Conservation (phyloP, 345 rosid genomes). For the Clarkia xantiana region DNA sequence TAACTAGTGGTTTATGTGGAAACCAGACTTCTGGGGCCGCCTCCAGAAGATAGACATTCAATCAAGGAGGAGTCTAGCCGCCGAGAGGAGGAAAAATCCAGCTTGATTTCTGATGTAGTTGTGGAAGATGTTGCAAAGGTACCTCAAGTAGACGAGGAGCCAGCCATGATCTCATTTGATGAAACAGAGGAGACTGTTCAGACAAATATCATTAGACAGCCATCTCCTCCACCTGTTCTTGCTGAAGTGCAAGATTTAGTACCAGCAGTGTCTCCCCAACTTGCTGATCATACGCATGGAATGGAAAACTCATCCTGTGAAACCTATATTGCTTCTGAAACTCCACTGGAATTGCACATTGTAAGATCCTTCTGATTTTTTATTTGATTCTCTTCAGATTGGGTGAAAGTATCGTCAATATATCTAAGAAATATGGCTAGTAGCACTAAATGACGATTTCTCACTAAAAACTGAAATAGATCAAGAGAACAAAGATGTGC, state of each 20-base stretch:
- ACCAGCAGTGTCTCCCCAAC: constrained; percentile 35
- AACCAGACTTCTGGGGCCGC: constrained; percentile 32
- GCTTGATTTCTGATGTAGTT: constrained; percentile 17
- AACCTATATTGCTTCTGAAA: constrained; percentile 37
- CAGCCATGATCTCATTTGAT: constrained; percentile 82
- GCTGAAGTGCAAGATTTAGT: constrained; percentile 83
- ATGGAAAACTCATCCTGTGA: constrained; percentile 41
- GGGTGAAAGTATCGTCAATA: too few relatives aligned
- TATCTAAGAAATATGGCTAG: too few relatives aligned
- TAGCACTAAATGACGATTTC: too few relatives aligned
- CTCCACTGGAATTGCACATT: constrained; percentile 82
- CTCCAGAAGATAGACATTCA: constrained; percentile 25
- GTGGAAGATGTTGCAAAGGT: constrained; percentile 20
- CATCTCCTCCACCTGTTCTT: constrained; percentile 91
- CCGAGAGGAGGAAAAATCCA: constrained; percentile 32
- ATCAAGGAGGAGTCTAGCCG: constrained; percentile 19
- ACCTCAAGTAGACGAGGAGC: constrained; percentile 36
- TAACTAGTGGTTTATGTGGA: constrained; percentile 12
- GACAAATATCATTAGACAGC: constrained; percentile 51
- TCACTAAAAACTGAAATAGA: too few relatives aligned
- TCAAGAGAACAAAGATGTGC: too few relatives aligned
- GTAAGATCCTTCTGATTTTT: constrained; percentile 32
- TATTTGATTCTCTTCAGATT: background rate
- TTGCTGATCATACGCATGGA: constrained; percentile 25
- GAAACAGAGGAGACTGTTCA: constrained; percentile 35